Percentiles rank a stretch among this genome's conserved stretches.
These are phyloP conservation scores for Aspergillus fischeri DNA, from an alignment of 2,329 filamentous ascomycete genomes.

Conservation along the genomic window DNA sequence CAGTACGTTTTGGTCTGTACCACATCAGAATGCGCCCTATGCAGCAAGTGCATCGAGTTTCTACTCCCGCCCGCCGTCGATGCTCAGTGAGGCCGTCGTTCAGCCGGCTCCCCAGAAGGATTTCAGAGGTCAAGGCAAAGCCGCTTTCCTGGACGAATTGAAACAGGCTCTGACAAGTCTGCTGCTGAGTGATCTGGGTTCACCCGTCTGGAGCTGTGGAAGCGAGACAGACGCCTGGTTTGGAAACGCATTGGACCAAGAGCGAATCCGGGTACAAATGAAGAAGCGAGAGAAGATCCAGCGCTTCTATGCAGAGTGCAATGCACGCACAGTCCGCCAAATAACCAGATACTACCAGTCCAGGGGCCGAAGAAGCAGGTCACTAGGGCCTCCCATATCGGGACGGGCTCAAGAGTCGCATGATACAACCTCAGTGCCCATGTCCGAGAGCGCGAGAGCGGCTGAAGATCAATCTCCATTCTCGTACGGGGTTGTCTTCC, in stretches of 20 bases:
- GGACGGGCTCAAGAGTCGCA: conserved; percentile 1
- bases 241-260: conserved; percentile 48
- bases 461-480: conserved; percentile 49
- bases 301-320: conserved; percentile 36
- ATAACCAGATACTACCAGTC: conserved; percentile 18
- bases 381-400: conserved; percentile 24
- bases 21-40: conserved; percentile 63
- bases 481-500: conserved; percentile 75
- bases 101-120: conserved; percentile 31
- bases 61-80: conserved; percentile 43
- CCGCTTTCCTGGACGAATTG: conserved; percentile 71
- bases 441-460: conserved; percentile 31
- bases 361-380: conserved; percentile 31
- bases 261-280: conserved; percentile 40
- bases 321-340: conserved; percentile 27
- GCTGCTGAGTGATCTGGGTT: conserved; percentile 83
- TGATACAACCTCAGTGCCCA: neutral
- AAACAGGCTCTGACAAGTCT: conserved; percentile 78
- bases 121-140: conserved; percentile 61
- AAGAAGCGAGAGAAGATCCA: conserved; percentile 36
- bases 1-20: conserved; percentile 86
- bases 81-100: conserved; percentile 36
- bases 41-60: conserved; percentile 60
- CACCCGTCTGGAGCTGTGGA: conserved; percentile 77
- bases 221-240: conserved; percentile 95